These are phyloP conservation scores for Calendula officinalis DNA, from an alignment of 129 eudicot species.

Conservation along the genomic window DNA sequence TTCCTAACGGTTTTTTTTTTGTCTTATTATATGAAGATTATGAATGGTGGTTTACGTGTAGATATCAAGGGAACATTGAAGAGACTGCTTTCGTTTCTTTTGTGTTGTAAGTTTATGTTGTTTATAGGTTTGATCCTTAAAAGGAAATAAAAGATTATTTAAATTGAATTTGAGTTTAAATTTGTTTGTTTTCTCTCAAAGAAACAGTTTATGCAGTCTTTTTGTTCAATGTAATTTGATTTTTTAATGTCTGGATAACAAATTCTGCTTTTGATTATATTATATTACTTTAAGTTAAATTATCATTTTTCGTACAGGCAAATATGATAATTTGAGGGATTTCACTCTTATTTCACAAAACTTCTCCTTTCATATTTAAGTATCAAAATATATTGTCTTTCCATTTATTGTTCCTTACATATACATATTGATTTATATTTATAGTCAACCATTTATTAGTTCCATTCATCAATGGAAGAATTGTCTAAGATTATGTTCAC, in stretches of 20 bases:
- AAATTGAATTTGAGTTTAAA: slow-evolving; percentile 2
- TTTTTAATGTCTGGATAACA: neutral
- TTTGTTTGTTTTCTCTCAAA: slow-evolving; percentile 13
- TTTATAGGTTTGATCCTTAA: slow-evolving; percentile 22
- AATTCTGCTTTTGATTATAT: no score
- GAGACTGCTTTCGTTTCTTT: slow-evolving; percentile 12
- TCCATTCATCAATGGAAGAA: no score
- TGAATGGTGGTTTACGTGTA: slow-evolving; percentile 22
- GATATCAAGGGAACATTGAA: slow-evolving; percentile 37
- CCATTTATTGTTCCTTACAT: no score
- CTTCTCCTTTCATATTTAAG: no score
- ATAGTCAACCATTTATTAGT: no score
- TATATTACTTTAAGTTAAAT: no score
- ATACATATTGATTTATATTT: no score
- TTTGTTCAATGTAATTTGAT: slow-evolving; percentile 12
- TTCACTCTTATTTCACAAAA: no score
- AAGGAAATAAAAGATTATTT: slow-evolving; percentile 19
- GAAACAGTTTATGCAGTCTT: slow-evolving; percentile 21
- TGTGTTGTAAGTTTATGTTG: slow-evolving; percentile 30
- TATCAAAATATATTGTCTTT: no score
- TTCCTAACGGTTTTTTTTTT: slow-evolving; percentile 30
- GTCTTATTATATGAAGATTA: slow-evolving; percentile 28
- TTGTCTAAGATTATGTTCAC: no score
- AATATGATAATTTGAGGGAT: no score
- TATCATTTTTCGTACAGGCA: no score